Base-by-base conservation (phyloP, 352 stramenopile genomes). In the Phytophthora ohioensis region DNA sequence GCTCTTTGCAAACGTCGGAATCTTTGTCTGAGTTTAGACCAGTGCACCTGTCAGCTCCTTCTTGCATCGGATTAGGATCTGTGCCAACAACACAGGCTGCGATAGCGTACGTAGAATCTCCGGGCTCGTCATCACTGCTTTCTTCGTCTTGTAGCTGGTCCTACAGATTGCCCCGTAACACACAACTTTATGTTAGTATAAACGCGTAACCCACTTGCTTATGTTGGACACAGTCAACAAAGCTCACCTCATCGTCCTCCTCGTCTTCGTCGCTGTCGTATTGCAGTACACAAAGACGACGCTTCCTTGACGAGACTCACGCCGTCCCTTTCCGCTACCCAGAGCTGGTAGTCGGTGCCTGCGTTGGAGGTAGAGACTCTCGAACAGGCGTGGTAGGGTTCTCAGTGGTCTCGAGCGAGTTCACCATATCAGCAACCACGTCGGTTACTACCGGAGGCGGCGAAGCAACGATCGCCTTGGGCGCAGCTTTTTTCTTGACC, bases 21-120 rank as follows among this genome's bases (percentile, higher is more conserved):
- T 61, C 42, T 27, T 62, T 52, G 15, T 69, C 51, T 1, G 42
- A 69, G 10, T 69, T 69, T 5, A 69, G 32, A 10, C 43, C 32
- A 1, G 43, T 57, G 35, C 42, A 57, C 12, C 51, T 1, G n/a
- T 39, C 35, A 1, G 61, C 52, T n/a, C 52, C 51, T 32, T 17
- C 12, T 5, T 7, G 35, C 61, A 62, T 62, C n/a, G 62, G 31
- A 7, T 62, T 62, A 10, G 52, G 52, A 12, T 62, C 52, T 45
- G 39, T 35, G 12, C 57, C 35, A 7, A 69, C 45, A 8, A 51
- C 13, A 30, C 61, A 56, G 27, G 47, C 2, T 21, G 13, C 35
- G 7, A 41, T 47, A 6, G 4, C 42, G 41, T 55, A 35, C 13
- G 15, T 48, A 45, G 30, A 13, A 8, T 47, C 43, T 21, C 5